Percentiles rank a stretch among this genome's conserved stretches.
These are phyloP conservation scores for Candida mattraensis DNA, from an alignment of 805 yeast genomes.

Conservation along the genomic window DNA sequence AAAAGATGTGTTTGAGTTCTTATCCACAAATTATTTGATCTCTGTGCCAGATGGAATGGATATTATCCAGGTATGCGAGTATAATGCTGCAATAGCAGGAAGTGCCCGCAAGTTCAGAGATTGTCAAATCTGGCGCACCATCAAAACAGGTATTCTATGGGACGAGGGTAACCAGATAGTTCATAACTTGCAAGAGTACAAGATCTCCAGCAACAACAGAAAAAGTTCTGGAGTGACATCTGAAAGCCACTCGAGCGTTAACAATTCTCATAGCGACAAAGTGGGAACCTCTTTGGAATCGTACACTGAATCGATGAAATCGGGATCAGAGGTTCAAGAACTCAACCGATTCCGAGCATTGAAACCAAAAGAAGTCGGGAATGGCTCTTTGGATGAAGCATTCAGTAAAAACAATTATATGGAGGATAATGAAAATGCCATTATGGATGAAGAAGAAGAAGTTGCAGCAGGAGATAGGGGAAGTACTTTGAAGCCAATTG, in stretches of 20 bases:
- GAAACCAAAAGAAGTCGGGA: constrained; percentile 3
- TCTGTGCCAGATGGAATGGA: constrained; percentile 48
- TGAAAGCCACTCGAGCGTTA: constrained; percentile 23
- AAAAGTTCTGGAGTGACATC: constrained; percentile 18
- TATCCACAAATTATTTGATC: constrained; percentile 50
- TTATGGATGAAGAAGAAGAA: constrained; percentile 25
- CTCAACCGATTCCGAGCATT: no score
- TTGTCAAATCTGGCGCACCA: constrained; percentile 61
- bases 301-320: constrained; percentile 9
- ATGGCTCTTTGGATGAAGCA: constrained; percentile 5
- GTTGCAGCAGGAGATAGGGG: constrained; percentile 3
- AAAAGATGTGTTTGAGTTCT: constrained; percentile 42
- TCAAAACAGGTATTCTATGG: constrained; percentile 48
- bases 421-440: constrained; percentile 26
- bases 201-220: constrained; percentile 10
- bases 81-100: constrained; percentile 57
- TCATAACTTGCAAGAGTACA: constrained; percentile 18
- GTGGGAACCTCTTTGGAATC: constrained; percentile 23
- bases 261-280: constrained; percentile 21
- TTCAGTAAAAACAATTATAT: neutral
- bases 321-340: no score
- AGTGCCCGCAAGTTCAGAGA: constrained; percentile 51
- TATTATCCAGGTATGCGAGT: constrained; percentile 53
- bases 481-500: constrained; percentile 18
- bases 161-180: constrained; percentile 16